Base-by-base conservation (phyloP, 257 asterid species). In the Echites panduratus region DNA sequence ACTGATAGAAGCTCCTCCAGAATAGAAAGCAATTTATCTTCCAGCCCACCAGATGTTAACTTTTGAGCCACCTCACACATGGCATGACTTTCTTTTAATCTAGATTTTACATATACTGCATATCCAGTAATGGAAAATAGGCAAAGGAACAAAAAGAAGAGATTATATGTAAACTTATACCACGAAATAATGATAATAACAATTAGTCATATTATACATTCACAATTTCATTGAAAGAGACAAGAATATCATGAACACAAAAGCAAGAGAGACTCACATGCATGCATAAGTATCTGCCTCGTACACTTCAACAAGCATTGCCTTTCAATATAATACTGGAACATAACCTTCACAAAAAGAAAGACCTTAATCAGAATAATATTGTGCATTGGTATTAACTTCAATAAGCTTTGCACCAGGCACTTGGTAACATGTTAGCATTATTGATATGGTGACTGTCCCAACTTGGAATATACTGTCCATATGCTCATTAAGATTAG, bases 271-370 rank as follows among this genome's bases (percentile, higher is more conserved):
- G 35, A 84, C 97, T 84, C 79, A 94, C 99, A 83, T 48, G 99
- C 89, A 71, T 85, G 92, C 81, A 82, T 80, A 71, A 95, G 83
- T 64, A 95, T 85, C 80, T 87, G 96, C 70, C 94, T 79, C 0
- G 92, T 86, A 90, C 99, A 95, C 87, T 95, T 95, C 89, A 95
- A 77, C 79, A 95, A 79, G 80, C 98, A 90, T 75, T 95, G 97
- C 5, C 98, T 85, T 77, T 95, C 97, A 73, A 81, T 69, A 77
- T 90, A 87, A 84, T 89, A 95, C 77, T 86, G 95, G 73, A 90
- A 85, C 82, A 86, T 81, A 70, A 86, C 97, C 99, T 94, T 80
- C 71, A 70, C 67, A 44, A 76, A 35, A n/a, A 49, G 47, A 8
- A 62, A n/a, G 57, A 62, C 27, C 19, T 9, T 29, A 69, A 61